Evolutionary conservation across 176 grass and related monocot genomes (phyloP).

Genomic region (Triticum turgidum): DNA sequence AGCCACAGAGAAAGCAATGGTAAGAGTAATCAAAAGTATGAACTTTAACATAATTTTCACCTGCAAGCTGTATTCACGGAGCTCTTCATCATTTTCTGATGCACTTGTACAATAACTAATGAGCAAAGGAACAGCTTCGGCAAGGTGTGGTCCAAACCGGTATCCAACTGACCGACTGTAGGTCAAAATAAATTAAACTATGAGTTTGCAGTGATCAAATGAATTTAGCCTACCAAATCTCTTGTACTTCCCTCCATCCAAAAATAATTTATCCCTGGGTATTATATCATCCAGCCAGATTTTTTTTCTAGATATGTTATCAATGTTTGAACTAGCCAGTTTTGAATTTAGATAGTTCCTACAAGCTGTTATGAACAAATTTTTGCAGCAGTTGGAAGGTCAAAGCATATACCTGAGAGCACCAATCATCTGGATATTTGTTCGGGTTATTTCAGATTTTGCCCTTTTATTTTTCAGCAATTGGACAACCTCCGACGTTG

Average conservation of each 20-base stretch:
- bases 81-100: slow-evolving; percentile 97
- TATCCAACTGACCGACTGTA: slow-evolving; percentile 94
- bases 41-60: slow-evolving; percentile 29
- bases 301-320: background rate
- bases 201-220: background rate
- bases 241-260: background rate
- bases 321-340: background rate
- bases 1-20: slow-evolving; percentile 3
- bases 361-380: background rate
- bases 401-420: slow-evolving; percentile 79
- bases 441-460: slow-evolving; percentile 84
- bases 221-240: background rate
- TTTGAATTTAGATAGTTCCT: background rate
- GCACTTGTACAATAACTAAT: slow-evolving; percentile 90
- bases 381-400: slow-evolving; percentile 1
- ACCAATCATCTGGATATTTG: slow-evolving; percentile 99
- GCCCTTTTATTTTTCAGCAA: slow-evolving; percentile 71
- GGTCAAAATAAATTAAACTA: background rate
- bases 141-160: slow-evolving; percentile 92
- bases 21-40: slow-evolving; percentile 11
- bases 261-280: background rate
- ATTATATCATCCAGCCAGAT: background rate
- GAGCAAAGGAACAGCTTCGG: slow-evolving; percentile 89
- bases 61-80: slow-evolving; percentile 97
- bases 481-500: slow-evolving; percentile 67